phyloP scores from a whole-genome alignment of 345 rosid species.

The Gossypium sturtianum region DNA sequence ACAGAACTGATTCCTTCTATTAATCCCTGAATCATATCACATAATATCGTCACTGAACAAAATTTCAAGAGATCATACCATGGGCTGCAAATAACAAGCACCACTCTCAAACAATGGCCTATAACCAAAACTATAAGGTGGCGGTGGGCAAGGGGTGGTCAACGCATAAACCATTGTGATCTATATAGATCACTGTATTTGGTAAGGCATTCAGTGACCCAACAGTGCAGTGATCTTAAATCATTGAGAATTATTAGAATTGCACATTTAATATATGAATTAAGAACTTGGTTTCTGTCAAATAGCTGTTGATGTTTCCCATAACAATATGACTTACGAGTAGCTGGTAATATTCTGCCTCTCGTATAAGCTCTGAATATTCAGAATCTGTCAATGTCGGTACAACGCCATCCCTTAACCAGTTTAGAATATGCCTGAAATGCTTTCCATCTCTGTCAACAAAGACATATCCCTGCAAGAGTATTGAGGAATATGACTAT shows the following conservation, averaged over 20 bases:
- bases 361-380: constrained; percentile 65
- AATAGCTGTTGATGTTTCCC: not conserved
- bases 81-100: not conserved
- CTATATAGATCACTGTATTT: not conserved
- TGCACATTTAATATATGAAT: not conserved
- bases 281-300: not conserved
- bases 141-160: not conserved
- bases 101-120: not conserved
- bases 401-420: constrained; percentile 87
- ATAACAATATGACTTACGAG: constrained; percentile 40
- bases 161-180: not conserved
- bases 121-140: not conserved
- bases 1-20: constrained; percentile 45
- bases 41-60: not conserved
- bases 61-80: not conserved
- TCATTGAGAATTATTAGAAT: not conserved
- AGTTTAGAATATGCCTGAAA: constrained; percentile 82
- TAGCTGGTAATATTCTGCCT: constrained; percentile 86
- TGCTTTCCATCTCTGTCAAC: constrained; percentile 88
- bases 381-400: constrained; percentile 55
- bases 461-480: constrained; percentile 66
- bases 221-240: not conserved
- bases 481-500: constrained; percentile 8
- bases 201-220: not conserved
- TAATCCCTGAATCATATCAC: constrained; percentile 48